These are phyloP conservation scores for Apiotrichum mycotoxinovorans DNA, from an alignment of 1,284 basidiomycete genomes.

Conservation along the genomic window DNA sequence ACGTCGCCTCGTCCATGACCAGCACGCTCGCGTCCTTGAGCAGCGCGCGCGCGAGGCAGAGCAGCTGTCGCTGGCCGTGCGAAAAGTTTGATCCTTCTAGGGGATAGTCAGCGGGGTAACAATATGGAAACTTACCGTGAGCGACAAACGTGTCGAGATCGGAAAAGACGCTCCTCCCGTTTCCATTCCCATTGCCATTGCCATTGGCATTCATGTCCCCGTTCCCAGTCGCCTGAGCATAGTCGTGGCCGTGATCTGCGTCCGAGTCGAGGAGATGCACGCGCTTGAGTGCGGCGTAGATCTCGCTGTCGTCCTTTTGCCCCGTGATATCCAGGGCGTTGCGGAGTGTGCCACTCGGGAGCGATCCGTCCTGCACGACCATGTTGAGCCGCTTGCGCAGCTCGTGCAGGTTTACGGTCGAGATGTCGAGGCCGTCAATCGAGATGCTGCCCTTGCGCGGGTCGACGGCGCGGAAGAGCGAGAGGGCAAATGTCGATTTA, in stretches of 20 bases:
- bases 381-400: slow-evolving; percentile 64
- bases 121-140: slow-evolving; percentile 17
- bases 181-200: slow-evolving; percentile 31
- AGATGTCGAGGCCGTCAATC: slow-evolving; percentile 68
- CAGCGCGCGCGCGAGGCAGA: slow-evolving; percentile 68
- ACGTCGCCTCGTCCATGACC: slow-evolving; percentile 57
- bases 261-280: slow-evolving; percentile 53
- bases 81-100: slow-evolving; percentile 64
- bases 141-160: slow-evolving; percentile 55
- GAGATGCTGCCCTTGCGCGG: slow-evolving; percentile 60
- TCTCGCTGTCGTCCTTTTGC: slow-evolving; percentile 53
- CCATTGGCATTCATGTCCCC: too few relatives aligned
- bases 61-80: slow-evolving; percentile 71
- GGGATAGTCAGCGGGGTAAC: neutral
- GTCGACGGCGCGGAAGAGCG: slow-evolving; percentile 69
- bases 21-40: slow-evolving; percentile 68
- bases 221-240: too few relatives aligned
- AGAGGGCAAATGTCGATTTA: slow-evolving; percentile 68
- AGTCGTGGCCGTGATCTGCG: too few relatives aligned
- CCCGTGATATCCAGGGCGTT: slow-evolving; percentile 59
- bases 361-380: slow-evolving; percentile 45
- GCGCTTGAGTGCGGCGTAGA: slow-evolving; percentile 58
- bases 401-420: slow-evolving; percentile 57
- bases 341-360: slow-evolving; percentile 57
- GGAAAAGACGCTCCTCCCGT: slow-evolving; percentile 53